Evolutionary conservation across 352 stramenopile genomes (phyloP).

Genomic region (Pythium plurisporium): DNA sequence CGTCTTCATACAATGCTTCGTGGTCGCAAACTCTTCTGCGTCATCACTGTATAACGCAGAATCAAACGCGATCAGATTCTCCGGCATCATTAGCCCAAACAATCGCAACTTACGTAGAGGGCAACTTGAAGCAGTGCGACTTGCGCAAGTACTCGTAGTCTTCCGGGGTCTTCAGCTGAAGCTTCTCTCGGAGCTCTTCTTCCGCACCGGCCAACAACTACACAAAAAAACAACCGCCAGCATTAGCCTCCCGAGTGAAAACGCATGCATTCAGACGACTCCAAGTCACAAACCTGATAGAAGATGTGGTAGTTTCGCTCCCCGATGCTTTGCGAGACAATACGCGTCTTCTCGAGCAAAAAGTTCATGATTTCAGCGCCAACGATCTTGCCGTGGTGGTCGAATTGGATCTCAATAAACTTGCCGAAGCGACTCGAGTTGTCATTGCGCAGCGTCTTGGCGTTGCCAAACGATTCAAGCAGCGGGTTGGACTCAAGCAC

Average conservation of each 20-base stretch:
- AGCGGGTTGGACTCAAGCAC: conserved; percentile 87
- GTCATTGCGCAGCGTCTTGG: conserved; percentile 95
- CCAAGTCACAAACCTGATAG: conserved; percentile 79
- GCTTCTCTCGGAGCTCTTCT: conserved; percentile 48
- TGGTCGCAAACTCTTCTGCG: conserved; percentile 80
- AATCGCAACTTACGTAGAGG: conserved; percentile 40
- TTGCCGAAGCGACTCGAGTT: conserved; percentile 97
- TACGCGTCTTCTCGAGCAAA: conserved; percentile 88
- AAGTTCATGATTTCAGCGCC: conserved; percentile 90
- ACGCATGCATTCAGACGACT: not conserved
- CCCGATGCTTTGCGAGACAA: conserved; percentile 84
- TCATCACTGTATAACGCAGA: conserved; percentile 41
- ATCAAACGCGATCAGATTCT: not conserved
- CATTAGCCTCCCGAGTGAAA: not conserved
- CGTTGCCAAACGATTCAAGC: conserved; percentile 89
- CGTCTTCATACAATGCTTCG: conserved; percentile 79
- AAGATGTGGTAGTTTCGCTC: conserved; percentile 98
- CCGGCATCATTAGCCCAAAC: not conserved
- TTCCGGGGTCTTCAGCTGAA: conserved; percentile 68
- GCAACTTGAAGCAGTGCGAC: conserved; percentile 80
- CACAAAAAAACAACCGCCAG: not conserved
- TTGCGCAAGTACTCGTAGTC: conserved; percentile 88
- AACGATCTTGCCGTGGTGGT: conserved; percentile 89
- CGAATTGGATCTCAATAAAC: conserved; percentile 97
- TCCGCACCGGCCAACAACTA: conserved; percentile 78